Evolutionary conservation across 306 rosid genomes (phyloP), one percentile per base, ranked within the genome.

Genomic region (Myrica gale): DNA sequence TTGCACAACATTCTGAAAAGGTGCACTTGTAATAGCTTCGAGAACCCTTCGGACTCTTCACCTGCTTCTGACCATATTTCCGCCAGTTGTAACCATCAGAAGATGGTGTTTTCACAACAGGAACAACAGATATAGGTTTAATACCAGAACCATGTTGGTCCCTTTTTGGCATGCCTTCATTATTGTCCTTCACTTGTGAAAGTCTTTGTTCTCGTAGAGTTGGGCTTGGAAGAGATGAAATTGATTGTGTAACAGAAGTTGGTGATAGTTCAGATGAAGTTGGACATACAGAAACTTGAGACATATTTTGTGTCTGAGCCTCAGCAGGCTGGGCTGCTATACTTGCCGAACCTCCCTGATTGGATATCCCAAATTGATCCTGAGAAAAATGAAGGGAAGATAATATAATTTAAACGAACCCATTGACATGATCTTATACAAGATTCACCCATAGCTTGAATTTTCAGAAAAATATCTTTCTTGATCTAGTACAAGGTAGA

Each of bases 31-130:
- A 94, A 85, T 94, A 94, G 85, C 98, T 90, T 71, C 98, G 89
- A 48, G 94, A 94, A 79, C 98, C 97, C 72, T 84, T 84, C 50
- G 98, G 93, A 85, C 96, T 90, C 90, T 94, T 94, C 62, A 94
- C 98, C 86, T 94, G 98, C 89, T 94, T 94, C 88, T 94, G 98
- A 79, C 98, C 98, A 83, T 94, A 94, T 84, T 94, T 94, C 77
- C 98, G 87, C 98, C 97, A 94, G 84, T 90, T 94, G 87, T 87
- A 94, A 78, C 98, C 98, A 80, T 94, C 98, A 43, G 95, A 88
- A 78, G 90, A 79, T 75, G 92, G 67, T n/a, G 87, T 58, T 87
- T 88, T 92, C 51, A 75, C 48, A 72, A 74, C 83, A 71, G 91
- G 74, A 80, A 87, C 83, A 75, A 90, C 73, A 60, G 88, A 76